These are phyloP conservation scores for Neopestalotiopsis clavispora DNA, from an alignment of 2,329 filamentous ascomycete species.

Conservation along the genomic window DNA sequence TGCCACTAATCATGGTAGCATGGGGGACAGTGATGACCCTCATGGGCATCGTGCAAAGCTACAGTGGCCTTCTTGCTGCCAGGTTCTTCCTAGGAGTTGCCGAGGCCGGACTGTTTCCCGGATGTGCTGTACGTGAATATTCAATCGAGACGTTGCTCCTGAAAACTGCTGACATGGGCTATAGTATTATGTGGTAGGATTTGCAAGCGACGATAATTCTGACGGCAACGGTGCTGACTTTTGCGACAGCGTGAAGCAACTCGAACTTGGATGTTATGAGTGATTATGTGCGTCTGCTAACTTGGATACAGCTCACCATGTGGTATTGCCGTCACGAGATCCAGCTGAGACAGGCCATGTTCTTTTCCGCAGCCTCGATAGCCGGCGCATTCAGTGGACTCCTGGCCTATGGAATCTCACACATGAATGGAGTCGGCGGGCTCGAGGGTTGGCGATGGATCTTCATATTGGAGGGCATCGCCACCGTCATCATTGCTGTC, in stretches of 20 bases:
- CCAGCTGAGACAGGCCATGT: conserved; percentile 67
- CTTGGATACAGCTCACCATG: conserved; percentile 47
- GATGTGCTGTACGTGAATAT: conserved; percentile 31
- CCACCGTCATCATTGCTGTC: conserved; percentile 67
- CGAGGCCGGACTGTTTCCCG: conserved; percentile 39
- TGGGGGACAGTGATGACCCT: conserved; percentile 50
- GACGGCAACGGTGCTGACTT: neutral
- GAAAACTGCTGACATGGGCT: neutral
- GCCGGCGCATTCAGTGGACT: conserved; percentile 80
- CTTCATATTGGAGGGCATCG: conserved; percentile 72
- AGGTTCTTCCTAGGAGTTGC: conserved; percentile 52
- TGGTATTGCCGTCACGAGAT: conserved; percentile 65
- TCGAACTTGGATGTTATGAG: neutral
- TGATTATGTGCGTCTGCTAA: neutral
- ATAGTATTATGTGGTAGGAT: conserved; percentile 17
- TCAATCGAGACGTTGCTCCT: neutral
- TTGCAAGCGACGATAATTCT: neutral
- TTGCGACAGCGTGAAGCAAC: neutral
- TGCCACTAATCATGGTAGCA: conserved; percentile 74
- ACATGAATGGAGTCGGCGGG: conserved; percentile 70
- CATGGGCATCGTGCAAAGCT: conserved; percentile 58
- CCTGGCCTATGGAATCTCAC: conserved; percentile 70
- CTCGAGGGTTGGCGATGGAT: conserved; percentile 68
- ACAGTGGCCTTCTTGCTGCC: conserved; percentile 50
- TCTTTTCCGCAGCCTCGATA: conserved; percentile 82